These are phyloP conservation scores for Talaromyces proteolyticus DNA, from an alignment of 495 filamentous ascomycete species.

Conservation along the genomic window DNA sequence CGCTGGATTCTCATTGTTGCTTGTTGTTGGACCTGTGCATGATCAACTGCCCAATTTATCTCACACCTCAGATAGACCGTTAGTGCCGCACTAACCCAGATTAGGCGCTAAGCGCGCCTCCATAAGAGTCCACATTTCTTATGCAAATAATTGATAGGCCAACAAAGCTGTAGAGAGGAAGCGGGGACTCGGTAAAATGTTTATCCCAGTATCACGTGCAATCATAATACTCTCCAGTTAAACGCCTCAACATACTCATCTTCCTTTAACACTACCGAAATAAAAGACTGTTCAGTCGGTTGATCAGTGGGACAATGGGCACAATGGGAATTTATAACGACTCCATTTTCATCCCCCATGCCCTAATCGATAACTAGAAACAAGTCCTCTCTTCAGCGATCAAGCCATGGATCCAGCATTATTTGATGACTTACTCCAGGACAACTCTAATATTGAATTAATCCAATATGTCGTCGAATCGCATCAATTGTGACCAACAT, in stretches of 20 bases:
- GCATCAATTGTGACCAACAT: not conserved
- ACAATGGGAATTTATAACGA: not conserved
- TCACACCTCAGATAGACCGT: too few relatives aligned
- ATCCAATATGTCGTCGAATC: not conserved
- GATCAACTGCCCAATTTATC: too few relatives aligned
- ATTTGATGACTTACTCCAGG: conserved; percentile 1
- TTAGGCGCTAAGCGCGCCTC: too few relatives aligned
- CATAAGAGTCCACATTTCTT: too few relatives aligned
- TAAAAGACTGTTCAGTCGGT: not conserved
- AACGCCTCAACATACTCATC: not conserved
- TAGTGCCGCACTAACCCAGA: too few relatives aligned
- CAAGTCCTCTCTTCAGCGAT: not conserved
- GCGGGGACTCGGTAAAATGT: too few relatives aligned
- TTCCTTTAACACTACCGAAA: not conserved
- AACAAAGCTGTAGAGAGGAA: too few relatives aligned
- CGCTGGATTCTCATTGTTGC: too few relatives aligned
- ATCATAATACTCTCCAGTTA: too few relatives aligned
- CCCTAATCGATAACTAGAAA: not conserved
- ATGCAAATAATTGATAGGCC: too few relatives aligned
- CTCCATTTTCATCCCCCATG: not conserved
- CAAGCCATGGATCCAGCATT: not conserved
- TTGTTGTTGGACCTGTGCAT: too few relatives aligned
- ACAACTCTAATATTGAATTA: conserved; percentile 4
- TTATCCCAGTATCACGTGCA: too few relatives aligned
- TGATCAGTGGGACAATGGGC: not conserved